Evolutionary conservation across 805 yeast species (phyloP), one percentile per base, ranked within the genome.

Genomic region (Candida dajiaensis): DNA sequence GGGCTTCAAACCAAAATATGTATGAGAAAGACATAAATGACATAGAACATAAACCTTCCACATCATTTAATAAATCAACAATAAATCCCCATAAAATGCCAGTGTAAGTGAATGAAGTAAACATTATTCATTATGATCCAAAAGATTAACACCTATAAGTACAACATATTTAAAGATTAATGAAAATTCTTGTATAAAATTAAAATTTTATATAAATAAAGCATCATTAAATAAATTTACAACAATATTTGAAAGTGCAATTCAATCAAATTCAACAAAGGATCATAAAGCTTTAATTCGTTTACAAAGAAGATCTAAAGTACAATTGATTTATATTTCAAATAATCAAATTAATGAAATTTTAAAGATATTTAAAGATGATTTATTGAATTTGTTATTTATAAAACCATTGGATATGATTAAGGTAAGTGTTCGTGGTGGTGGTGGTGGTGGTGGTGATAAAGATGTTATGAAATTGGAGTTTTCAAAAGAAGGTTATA

Each of bases 291-390:
- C 58, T 0, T 19, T 57, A 10, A 53, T 57, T 2, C 31, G 56
- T 2, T 33, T 33, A 18, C 41, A 55, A 18, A 38, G n/a, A n/a
- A n/a, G n/a, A n/a, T n/a, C n/a, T n/a, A n/a, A n/a, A n/a, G n/a
- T n/a, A n/a, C 19, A 50, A 1, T 31, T 50, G 15, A 45, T 58
- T 0, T 46, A 54, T 33, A 42, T 59, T 10, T 56, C 59, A 6
- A 58, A 59, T 38, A 33, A 45, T 7, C 61, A 59, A 43, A 38
- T 58, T 4, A 10, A 37, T 6, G 47, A 50, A 11, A 47, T 59
- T 2, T 42, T 53, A 6, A 25, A 12, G 3, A 47, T 47, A 1
- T 33, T 59, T 16, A 53, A 51, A 33, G 52, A 51, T 0, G 48
- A 51, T 3, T 16, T 59, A 6, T 22, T 50, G 2, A 29, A 45